A percentile compares a stretch with the other conserved stretches of the same genome.
These are phyloP conservation scores for Aurinia saxatilis DNA, from an alignment of 345 rosid genomes.

Conservation along the genomic window DNA sequence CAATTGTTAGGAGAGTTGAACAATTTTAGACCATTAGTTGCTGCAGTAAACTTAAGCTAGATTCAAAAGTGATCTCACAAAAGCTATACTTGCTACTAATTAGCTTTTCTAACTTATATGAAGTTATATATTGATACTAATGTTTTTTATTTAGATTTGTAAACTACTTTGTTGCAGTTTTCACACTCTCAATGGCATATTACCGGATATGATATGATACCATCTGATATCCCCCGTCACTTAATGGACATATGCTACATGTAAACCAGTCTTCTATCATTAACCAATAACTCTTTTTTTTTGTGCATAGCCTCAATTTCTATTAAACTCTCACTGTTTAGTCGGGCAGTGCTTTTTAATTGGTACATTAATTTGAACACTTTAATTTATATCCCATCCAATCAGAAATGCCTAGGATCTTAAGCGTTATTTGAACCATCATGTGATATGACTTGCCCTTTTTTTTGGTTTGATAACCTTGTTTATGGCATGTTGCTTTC, in stretches of 20 bases:
- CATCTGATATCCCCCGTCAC: background rate
- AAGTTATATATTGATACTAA: too few relatives aligned
- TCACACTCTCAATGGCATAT: background rate
- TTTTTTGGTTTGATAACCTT: too few relatives aligned
- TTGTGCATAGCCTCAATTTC: constrained; percentile 2
- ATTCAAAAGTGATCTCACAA: background rate
- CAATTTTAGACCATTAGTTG: background rate
- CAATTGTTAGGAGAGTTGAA: background rate
- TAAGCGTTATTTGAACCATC: background rate
- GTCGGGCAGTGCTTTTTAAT: background rate
- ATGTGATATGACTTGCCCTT: too few relatives aligned
- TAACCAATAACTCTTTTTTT: constrained; percentile 13
- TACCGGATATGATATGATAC: background rate
- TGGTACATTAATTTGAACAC: background rate
- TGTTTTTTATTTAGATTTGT: too few relatives aligned
- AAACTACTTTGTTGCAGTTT: background rate
- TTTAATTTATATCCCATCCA: constrained; percentile 11
- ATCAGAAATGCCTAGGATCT: constrained; percentile 16
- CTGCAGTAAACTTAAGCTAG: background rate
- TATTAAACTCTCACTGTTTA: background rate
- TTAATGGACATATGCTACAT: background rate
- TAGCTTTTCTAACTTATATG: too few relatives aligned
- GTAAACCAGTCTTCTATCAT: background rate
- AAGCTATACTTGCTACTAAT: background rate
- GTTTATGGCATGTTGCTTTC: constrained; percentile 7